These are phyloP conservation scores for Penicillium sp. DNA, from an alignment of 2,329 filamentous ascomycete genomes.

Conservation along the genomic window DNA sequence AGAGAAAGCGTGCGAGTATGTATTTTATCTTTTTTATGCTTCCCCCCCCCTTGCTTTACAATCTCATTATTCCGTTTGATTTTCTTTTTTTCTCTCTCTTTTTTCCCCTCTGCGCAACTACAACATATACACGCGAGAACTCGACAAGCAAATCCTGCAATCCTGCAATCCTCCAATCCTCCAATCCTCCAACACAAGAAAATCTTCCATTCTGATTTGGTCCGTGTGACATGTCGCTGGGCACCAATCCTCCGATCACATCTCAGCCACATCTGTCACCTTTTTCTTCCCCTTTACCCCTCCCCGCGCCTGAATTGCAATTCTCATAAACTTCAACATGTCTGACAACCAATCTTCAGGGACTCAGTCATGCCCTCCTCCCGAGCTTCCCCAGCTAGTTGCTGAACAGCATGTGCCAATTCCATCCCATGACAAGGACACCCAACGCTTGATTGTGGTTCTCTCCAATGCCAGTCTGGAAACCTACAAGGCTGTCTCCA, in stretches of 20 bases:
- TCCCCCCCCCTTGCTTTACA: background rate
- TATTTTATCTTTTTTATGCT: constrained; percentile 9
- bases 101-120: background rate
- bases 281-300: background rate
- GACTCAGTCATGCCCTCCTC: constrained; percentile 90
- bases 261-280: background rate
- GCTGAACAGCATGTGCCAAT: constrained; percentile 88
- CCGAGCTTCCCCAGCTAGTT: constrained; percentile 78
- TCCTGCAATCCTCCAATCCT: no score
- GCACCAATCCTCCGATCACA: background rate
- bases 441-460: constrained; percentile 84
- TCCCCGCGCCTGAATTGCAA: background rate
- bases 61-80: background rate
- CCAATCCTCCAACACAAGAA: background rate
- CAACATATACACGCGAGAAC: background rate
- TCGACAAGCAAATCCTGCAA: background rate
- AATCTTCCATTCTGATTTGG: background rate
- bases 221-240: background rate
- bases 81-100: background rate
- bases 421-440: constrained; percentile 75
- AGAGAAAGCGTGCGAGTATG: constrained; percentile 36
- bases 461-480: constrained; percentile 95
- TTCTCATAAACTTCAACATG: constrained; percentile 11
- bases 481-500: constrained; percentile 85
- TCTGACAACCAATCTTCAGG: constrained; percentile 46